These are phyloP conservation scores for Ehretia macrophylla DNA, from an alignment of 257 asterid species.

Conservation along the genomic window DNA sequence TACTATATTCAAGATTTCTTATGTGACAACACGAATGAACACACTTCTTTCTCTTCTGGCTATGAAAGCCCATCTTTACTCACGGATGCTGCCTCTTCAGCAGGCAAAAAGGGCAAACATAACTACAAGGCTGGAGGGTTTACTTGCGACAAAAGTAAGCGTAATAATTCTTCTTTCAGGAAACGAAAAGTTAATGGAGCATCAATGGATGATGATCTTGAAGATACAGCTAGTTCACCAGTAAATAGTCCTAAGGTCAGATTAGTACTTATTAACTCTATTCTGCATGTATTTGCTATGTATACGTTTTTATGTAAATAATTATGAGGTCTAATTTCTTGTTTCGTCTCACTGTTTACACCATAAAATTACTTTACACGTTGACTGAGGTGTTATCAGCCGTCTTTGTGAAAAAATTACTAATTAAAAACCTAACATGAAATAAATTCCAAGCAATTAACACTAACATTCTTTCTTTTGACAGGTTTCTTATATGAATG, in stretches of 20 bases:
- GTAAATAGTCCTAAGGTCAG: slow-evolving; percentile 68
- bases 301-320: no score
- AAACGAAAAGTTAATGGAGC: slow-evolving; percentile 36
- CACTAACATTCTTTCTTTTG: neutral
- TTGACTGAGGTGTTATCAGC: no score
- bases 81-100: slow-evolving; percentile 64
- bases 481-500: slow-evolving; percentile 47
- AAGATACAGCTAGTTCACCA: slow-evolving; percentile 84
- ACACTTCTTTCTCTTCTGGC: slow-evolving; percentile 20
- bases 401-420: no score
- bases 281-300: no score
- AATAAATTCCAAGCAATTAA: no score
- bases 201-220: slow-evolving; percentile 44
- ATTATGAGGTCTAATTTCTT: no score
- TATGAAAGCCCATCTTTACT: slow-evolving; percentile 41
- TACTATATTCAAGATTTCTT: slow-evolving; percentile 61
- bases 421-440: no score
- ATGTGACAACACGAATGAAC: neutral
- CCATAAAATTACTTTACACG: no score
- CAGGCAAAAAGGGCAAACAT: slow-evolving; percentile 25
- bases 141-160: neutral
- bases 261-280: neutral
- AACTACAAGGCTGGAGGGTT: slow-evolving; percentile 2
- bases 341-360: no score
- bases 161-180: slow-evolving; percentile 23